These are phyloP conservation scores for Cyclospora cayetanensis DNA, from an alignment of 169 alveolate species.

Conservation along the genomic window DNA sequence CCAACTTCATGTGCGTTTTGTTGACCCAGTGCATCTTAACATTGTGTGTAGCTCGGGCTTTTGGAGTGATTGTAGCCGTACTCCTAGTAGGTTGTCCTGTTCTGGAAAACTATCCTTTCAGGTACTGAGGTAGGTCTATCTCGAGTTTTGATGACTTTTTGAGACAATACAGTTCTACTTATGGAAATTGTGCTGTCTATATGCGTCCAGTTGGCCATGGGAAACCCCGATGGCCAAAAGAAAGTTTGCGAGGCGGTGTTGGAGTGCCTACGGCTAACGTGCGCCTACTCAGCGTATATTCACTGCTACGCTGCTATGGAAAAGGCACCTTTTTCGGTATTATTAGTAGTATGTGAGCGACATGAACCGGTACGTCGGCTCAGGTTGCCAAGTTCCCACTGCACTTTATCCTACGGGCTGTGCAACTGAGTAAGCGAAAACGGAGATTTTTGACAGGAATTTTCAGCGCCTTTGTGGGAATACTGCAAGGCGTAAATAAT, in stretches of 20 bases:
- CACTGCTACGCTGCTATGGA: slow-evolving; percentile 22
- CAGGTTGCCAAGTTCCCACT: neutral
- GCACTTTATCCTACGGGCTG: neutral
- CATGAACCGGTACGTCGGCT: slow-evolving; percentile 30
- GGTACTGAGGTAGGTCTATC: neutral
- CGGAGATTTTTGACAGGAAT: neutral
- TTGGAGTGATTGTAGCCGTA: neutral
- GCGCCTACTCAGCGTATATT: slow-evolving; percentile 25
- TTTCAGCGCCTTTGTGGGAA: neutral
- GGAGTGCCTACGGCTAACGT: slow-evolving; percentile 52
- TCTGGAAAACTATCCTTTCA: neutral
- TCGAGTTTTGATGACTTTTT: neutral
- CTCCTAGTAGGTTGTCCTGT: neutral
- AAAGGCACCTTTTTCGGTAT: neutral
- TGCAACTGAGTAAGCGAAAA: neutral
- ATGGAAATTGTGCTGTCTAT: neutral
- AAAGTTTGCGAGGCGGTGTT: slow-evolving; percentile 65
- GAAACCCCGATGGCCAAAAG: slow-evolving; percentile 34
- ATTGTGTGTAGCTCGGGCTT: too few species aligned
- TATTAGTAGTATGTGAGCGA: slow-evolving; percentile 43
- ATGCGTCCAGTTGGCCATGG: slow-evolving; percentile 24
- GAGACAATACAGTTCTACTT: neutral
- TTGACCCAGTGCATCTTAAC: too few species aligned
- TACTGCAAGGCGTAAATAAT: neutral
- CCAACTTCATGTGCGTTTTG: neutral